phyloP scores from a whole-genome alignment of 2,329 filamentous ascomycete genomes.

The Talaromyces sp. region DNA sequence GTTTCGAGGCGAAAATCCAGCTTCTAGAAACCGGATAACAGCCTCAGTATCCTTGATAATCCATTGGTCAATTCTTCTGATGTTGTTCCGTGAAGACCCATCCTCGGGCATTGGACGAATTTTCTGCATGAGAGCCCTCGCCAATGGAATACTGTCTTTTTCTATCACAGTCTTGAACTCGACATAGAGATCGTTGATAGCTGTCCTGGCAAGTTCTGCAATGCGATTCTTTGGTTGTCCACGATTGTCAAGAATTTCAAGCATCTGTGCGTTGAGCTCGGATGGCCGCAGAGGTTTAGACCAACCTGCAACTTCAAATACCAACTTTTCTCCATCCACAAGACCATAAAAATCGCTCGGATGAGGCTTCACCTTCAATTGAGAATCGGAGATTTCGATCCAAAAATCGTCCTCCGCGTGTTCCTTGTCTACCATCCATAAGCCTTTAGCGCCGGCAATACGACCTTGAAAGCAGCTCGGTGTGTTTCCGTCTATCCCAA shows the following conservation, averaged over 20 bases:
- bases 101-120: slow-evolving; percentile 22
- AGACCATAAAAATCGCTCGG: slow-evolving; percentile 23
- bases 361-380: slow-evolving; percentile 50
- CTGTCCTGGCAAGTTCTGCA: slow-evolving; percentile 33
- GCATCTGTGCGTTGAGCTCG: slow-evolving; percentile 48
- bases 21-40: slow-evolving; percentile 33
- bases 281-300: slow-evolving; percentile 40
- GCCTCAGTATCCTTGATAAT: slow-evolving; percentile 27
- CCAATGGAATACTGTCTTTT: slow-evolving; percentile 25
- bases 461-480: slow-evolving; percentile 53
- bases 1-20: slow-evolving; percentile 42
- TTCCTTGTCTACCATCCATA: slow-evolving; percentile 51
- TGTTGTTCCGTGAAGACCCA: slow-evolving; percentile 15
- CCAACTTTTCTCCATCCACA: slow-evolving; percentile 41
- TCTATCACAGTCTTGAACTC: slow-evolving; percentile 32
- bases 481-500: slow-evolving; percentile 35
- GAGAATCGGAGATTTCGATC: slow-evolving; percentile 53
- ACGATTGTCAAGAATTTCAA: slow-evolving; percentile 51
- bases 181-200: slow-evolving; percentile 29
- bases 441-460: slow-evolving; percentile 55
- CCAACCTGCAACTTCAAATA: slow-evolving; percentile 51
- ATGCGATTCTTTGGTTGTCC: slow-evolving; percentile 41
- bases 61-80: slow-evolving; percentile 30
- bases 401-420: slow-evolving; percentile 34
- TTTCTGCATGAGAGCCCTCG: slow-evolving; percentile 32